A percentile compares a stretch with the other conserved stretches of the same genome.
Conservation (phyloP, 2,329 filamentous ascomycete genomes). For the Metarhizium album region DNA sequence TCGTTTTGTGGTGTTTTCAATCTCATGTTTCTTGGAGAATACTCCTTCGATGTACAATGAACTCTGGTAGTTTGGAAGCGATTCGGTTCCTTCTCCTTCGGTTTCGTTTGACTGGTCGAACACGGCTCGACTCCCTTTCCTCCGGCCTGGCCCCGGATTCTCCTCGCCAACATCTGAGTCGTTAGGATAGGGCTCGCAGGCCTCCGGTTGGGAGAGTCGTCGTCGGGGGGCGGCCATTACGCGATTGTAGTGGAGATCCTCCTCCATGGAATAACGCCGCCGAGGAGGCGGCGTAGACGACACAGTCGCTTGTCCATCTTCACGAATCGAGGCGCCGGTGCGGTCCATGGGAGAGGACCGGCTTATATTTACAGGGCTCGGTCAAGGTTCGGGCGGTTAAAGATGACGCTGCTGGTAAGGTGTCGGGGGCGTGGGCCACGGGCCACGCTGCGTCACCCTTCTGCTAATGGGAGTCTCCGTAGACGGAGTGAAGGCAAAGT, state of each 20-base stretch:
- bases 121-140: conserved; percentile 9
- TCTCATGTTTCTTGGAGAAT: conserved; percentile 55
- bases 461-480: conserved; percentile 20
- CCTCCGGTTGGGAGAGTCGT: conserved; percentile 36
- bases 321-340: conserved; percentile 17
- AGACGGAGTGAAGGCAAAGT: conserved; percentile 19
- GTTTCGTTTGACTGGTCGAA: conserved; percentile 18
- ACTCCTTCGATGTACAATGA: conserved; percentile 44
- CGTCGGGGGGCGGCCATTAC: conserved; percentile 35
- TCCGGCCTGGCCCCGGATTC: background rate
- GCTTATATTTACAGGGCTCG: conserved; percentile 10
- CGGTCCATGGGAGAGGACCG: conserved; percentile 22
- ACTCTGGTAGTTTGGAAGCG: conserved; percentile 45
- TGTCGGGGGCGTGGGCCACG: conserved; percentile 4
- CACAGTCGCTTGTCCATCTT: conserved; percentile 22
- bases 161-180: conserved; percentile 6
- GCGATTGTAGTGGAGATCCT: conserved; percentile 42
- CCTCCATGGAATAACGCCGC: conserved; percentile 42
- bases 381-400: conserved; percentile 2
- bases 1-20: conserved; percentile 52
- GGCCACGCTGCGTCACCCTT: background rate
- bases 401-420: conserved; percentile 1
- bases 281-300: conserved; percentile 25
- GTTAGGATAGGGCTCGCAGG: conserved; percentile 25
- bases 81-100: conserved; percentile 25